phyloP scores from a whole-genome alignment of 495 filamentous ascomycete species.

The Tirmania nivea region DNA sequence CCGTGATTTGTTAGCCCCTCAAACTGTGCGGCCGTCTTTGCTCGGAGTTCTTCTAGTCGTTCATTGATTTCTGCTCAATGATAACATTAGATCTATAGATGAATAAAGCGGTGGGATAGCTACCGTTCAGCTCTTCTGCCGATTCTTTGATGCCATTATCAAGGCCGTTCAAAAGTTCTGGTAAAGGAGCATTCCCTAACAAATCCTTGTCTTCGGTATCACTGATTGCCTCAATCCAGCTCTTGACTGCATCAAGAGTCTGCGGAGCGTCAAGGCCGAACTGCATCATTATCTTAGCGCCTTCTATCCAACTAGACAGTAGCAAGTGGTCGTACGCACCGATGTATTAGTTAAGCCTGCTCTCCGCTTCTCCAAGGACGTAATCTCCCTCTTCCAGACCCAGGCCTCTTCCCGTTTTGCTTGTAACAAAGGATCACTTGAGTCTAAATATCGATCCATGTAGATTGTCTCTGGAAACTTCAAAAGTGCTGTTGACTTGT shows the following conservation, averaged over 20 bases:
- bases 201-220: not conserved
- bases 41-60: slow-evolving; percentile 28
- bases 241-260: slow-evolving; percentile 10
- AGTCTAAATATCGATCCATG: slow-evolving; percentile 74
- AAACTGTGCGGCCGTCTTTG: slow-evolving; percentile 41
- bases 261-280: slow-evolving; percentile 11
- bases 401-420: slow-evolving; percentile 44
- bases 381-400: slow-evolving; percentile 47
- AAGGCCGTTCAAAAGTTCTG: not conserved
- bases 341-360: slow-evolving; percentile 26
- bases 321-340: slow-evolving; percentile 19
- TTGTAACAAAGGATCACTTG: slow-evolving; percentile 33
- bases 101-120: slow-evolving; percentile 1
- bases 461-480: slow-evolving; percentile 55
- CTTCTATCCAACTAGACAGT: too few relatives aligned
- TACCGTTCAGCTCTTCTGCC: not conserved
- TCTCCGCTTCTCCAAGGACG: slow-evolving; percentile 29
- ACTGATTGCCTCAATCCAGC: slow-evolving; percentile 8
- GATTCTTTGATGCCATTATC: not conserved
- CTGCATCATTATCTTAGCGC: slow-evolving; percentile 2
- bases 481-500: slow-evolving; percentile 62
- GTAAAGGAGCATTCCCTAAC: not conserved
- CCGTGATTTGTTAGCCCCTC: slow-evolving; percentile 32
- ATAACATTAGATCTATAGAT: not conserved
- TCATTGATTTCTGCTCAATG: slow-evolving; percentile 22